Evolutionary conservation across 371 early-diverging fungal genomes (phyloP).

Genomic region (Entomophthora muscae): DNA sequence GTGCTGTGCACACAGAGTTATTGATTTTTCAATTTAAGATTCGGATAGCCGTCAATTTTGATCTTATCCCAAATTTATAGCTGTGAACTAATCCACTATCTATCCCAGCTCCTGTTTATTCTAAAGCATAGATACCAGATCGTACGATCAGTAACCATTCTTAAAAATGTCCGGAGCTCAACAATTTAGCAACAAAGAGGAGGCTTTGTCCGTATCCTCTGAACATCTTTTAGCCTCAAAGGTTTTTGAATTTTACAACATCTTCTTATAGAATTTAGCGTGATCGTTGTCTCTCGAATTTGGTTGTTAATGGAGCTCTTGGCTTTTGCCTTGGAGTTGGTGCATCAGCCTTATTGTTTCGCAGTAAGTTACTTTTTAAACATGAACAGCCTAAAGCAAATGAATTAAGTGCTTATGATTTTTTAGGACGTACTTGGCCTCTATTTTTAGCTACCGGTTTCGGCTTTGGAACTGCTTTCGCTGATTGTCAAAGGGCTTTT

Average conservation of each 20-base stretch:
- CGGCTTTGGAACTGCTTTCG: conserved; percentile 71
- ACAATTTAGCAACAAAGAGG: conserved; percentile 5
- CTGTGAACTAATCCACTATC: no score
- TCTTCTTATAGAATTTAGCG: conserved; percentile 22
- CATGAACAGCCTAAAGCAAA: no score
- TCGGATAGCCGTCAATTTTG: no score
- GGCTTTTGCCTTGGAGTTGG: conserved; percentile 78
- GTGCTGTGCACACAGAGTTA: no score
- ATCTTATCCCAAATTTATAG: no score
- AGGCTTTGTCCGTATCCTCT: conserved; percentile 13
- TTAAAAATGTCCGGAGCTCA: neutral
- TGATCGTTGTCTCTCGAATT: conserved; percentile 76
- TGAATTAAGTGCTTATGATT: neutral
- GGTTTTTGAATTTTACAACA: conserved; percentile 10
- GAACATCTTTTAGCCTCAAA: conserved; percentile 20
- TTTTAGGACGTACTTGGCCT: conserved; percentile 70
- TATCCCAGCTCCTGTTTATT: no score
- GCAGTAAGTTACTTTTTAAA: conserved; percentile 40
- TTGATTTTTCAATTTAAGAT: no score
- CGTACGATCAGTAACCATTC: no score
- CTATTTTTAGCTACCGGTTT: conserved; percentile 74
- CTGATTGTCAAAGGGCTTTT: conserved; percentile 44
- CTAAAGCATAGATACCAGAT: no score
- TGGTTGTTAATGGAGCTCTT: conserved; percentile 65
- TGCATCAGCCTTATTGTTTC: conserved; percentile 73